phyloP scores from a whole-genome alignment of 805 yeast genomes.

The Candida khao-thaluensis region DNA sequence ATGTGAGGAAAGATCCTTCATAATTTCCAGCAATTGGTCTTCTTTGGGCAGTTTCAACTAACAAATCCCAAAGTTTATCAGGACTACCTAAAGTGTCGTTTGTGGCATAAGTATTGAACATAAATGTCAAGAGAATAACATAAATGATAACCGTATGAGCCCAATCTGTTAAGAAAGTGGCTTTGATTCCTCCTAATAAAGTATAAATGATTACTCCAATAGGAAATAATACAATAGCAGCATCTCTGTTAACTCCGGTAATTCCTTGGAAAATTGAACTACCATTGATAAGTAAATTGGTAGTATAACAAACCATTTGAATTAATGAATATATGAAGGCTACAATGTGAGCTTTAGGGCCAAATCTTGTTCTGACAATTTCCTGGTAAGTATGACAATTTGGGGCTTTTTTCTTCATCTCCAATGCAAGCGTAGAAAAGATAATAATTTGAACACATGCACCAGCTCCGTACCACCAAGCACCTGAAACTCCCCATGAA shows the following conservation, averaged over 20 bases:
- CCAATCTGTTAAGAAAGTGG: slow-evolving; percentile 79
- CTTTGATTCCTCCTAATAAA: slow-evolving; percentile 77
- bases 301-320: slow-evolving; percentile 33
- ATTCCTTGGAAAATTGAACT: slow-evolving; percentile 39
- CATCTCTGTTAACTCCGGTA: slow-evolving; percentile 47
- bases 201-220: slow-evolving; percentile 72
- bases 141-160: slow-evolving; percentile 55
- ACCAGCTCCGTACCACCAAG: slow-evolving; percentile 38
- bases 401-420: slow-evolving; percentile 42
- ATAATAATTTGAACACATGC: slow-evolving; percentile 37
- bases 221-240: slow-evolving; percentile 46
- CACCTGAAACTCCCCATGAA: slow-evolving; percentile 30
- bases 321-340: slow-evolving; percentile 33
- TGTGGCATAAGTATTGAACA: slow-evolving; percentile 28
- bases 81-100: slow-evolving; percentile 43
- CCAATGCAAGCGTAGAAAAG: slow-evolving; percentile 37
- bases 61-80: slow-evolving; percentile 41
- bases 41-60: slow-evolving; percentile 27
- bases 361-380: slow-evolving; percentile 35
- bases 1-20: slow-evolving; percentile 17
- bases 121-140: slow-evolving; percentile 30
- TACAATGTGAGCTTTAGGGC: slow-evolving; percentile 22
- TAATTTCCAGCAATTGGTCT: slow-evolving; percentile 13
- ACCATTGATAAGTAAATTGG: slow-evolving; percentile 42
- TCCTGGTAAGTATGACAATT: slow-evolving; percentile 42